A percentile compares a stretch with the other conserved stretches of the same genome.
phyloP scores from a whole-genome alignment of 495 filamentous ascomycete species.

The Penicillium soppii region DNA sequence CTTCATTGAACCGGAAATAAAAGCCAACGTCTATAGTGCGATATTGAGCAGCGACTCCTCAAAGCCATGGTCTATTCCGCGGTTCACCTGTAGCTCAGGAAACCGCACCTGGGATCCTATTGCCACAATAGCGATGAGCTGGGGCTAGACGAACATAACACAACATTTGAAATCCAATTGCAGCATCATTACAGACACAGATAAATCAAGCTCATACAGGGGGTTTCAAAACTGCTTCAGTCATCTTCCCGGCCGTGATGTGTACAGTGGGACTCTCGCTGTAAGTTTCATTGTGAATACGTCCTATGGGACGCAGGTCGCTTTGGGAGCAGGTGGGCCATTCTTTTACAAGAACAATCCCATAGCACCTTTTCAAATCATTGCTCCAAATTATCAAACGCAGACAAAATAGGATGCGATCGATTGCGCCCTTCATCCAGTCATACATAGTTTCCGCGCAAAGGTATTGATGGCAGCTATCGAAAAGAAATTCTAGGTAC shows the following conservation, averaged over 20 bases:
- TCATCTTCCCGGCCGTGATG: not conserved
- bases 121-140: conserved; percentile 6
- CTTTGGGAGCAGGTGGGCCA: not conserved
- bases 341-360: not conserved
- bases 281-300: not conserved
- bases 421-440: conserved; percentile 13
- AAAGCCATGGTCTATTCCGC: conserved; percentile 12
- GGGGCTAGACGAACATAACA: conserved; percentile 14
- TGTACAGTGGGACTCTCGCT: not conserved
- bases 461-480: conserved; percentile 3
- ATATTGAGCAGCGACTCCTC: conserved; percentile 8
- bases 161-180: conserved; percentile 1
- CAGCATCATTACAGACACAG: too few relatives aligned
- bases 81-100: conserved; percentile 11
- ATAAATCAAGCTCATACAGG: not conserved
- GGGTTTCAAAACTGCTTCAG: not conserved
- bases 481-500: conserved; percentile 4
- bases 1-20: not conserved
- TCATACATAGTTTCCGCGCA: conserved; percentile 11
- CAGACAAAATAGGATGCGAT: conserved; percentile 5
- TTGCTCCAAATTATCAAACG: not conserved
- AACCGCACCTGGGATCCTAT: conserved; percentile 21
- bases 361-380: not conserved
- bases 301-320: not conserved
- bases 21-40: conserved; percentile 13